phyloP scores from a whole-genome alignment of 2,329 filamentous ascomycete genomes.

The Claviceps sp. region DNA sequence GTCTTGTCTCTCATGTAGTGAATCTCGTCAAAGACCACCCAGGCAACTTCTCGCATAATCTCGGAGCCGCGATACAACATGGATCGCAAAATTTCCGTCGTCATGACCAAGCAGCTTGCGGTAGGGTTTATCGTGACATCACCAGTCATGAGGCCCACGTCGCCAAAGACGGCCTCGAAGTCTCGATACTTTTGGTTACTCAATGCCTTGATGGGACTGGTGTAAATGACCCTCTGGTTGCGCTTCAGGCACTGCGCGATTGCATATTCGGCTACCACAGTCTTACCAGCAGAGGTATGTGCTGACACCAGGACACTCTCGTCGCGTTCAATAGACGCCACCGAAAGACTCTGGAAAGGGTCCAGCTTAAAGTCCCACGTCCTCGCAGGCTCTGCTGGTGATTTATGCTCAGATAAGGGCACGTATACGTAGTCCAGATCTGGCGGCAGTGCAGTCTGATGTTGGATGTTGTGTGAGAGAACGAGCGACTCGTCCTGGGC shows the following conservation, averaged over 20 bases:
- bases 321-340: conserved; percentile 87
- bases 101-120: conserved; percentile 96
- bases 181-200: conserved; percentile 99
- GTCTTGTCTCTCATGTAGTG: conserved; percentile 95
- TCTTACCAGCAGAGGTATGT: conserved; percentile 95
- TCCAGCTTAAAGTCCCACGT: conserved; percentile 84
- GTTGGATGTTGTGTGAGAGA: conserved; percentile 92
- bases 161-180: conserved; percentile 88
- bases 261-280: conserved; percentile 94
- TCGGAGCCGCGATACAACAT: conserved; percentile 98
- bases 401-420: conserved; percentile 86
- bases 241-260: conserved; percentile 94
- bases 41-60: conserved; percentile 98
- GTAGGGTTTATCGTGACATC: conserved; percentile 99
- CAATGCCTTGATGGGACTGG: conserved; percentile 94
- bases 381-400: conserved; percentile 75
- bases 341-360: conserved; percentile 91
- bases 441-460: conserved; percentile 89
- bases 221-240: conserved; percentile 98
- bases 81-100: conserved; percentile 94
- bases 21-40: conserved; percentile 97
- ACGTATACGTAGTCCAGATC: conserved; percentile 90
- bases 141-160: conserved; percentile 95
- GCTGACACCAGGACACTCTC: conserved; percentile 96
- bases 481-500: conserved; percentile 60